Evolutionary conservation across 768 basidiomycete genomes (phyloP).

Genomic region (Terana coerulea): DNA sequence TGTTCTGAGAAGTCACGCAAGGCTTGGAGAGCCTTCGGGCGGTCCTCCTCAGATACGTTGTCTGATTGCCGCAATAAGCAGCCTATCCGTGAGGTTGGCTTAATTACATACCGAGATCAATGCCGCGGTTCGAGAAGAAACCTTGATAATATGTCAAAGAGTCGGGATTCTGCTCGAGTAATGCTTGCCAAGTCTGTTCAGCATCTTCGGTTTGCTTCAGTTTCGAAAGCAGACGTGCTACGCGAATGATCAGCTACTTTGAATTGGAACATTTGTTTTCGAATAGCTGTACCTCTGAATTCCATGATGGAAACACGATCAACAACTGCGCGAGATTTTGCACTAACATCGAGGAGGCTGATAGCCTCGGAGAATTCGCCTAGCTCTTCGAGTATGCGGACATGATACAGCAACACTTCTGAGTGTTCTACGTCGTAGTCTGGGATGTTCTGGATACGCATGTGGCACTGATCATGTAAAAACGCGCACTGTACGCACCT

Average conservation of each 20-base stretch:
- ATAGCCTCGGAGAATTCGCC: constrained; percentile 62
- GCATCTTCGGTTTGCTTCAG: constrained; percentile 63
- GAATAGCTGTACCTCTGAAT: constrained; percentile 47
- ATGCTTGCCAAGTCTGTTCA: constrained; percentile 70
- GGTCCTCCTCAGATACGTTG: constrained; percentile 44
- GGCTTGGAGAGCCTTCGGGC: constrained; percentile 47
- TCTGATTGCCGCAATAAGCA: constrained; percentile 23
- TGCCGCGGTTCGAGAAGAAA: constrained; percentile 61
- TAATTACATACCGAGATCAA: constrained; percentile 54
- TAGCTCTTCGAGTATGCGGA: constrained; percentile 68
- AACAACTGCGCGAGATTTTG: constrained; percentile 62
- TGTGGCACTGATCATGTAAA: constrained; percentile 7
- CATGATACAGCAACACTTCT: constrained; percentile 76
- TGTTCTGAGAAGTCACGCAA: constrained; percentile 59
- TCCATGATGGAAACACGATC: constrained; percentile 70
- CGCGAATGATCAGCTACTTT: constrained; percentile 11
- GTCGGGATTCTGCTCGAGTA: constrained; percentile 87
- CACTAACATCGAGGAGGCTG: constrained; percentile 55
- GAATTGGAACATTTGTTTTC: not conserved
- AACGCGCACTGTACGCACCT: constrained; percentile 43
- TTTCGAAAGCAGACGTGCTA: constrained; percentile 78
- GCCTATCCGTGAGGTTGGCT: not conserved
- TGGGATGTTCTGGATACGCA: constrained; percentile 57
- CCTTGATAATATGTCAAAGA: constrained; percentile 75
- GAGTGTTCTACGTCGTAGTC: constrained; percentile 80